Percentiles rank a stretch among this genome's conserved stretches.
Evolutionary conservation across 306 rosid genomes (phyloP).

Genomic region (Cyamopsis tetragonoloba): DNA sequence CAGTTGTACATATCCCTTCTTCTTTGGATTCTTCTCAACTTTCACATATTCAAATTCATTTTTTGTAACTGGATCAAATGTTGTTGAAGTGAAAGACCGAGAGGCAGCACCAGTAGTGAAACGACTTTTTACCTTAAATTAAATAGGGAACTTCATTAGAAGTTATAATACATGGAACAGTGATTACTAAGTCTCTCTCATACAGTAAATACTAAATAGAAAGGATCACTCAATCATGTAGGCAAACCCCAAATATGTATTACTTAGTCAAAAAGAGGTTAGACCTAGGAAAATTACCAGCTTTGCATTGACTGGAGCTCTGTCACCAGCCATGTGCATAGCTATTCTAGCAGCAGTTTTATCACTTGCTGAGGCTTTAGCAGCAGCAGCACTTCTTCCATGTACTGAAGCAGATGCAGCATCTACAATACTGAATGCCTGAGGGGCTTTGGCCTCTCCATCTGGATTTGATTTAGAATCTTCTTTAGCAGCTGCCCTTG

Average conservation of each 20-base stretch:
- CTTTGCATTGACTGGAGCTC: conserved; percentile 88
- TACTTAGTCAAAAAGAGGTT: neutral
- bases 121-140: conserved; percentile 86
- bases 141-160: conserved; percentile 26
- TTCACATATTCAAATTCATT: conserved; percentile 86
- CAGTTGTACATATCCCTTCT: conserved; percentile 90
- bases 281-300: conserved; percentile 52
- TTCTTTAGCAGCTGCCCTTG: conserved; percentile 74
- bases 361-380: conserved; percentile 81
- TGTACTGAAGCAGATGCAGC: conserved; percentile 99
- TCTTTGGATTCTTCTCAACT: conserved; percentile 95
- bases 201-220: neutral
- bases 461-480: conserved; percentile 56
- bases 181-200: neutral
- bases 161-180: neutral
- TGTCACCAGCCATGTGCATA: conserved; percentile 91
- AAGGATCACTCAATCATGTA: conserved; percentile 14
- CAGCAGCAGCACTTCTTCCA: conserved; percentile 97
- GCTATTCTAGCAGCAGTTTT: conserved; percentile 98
- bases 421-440: conserved; percentile 87
- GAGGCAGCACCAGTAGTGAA: conserved; percentile 97
- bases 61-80: conserved; percentile 86
- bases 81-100: conserved; percentile 89
- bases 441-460: conserved; percentile 53
- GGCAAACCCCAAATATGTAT: neutral